Conservation (phyloP, 768 basidiomycete species). For the Cyclocybe cylindracea region DNA sequence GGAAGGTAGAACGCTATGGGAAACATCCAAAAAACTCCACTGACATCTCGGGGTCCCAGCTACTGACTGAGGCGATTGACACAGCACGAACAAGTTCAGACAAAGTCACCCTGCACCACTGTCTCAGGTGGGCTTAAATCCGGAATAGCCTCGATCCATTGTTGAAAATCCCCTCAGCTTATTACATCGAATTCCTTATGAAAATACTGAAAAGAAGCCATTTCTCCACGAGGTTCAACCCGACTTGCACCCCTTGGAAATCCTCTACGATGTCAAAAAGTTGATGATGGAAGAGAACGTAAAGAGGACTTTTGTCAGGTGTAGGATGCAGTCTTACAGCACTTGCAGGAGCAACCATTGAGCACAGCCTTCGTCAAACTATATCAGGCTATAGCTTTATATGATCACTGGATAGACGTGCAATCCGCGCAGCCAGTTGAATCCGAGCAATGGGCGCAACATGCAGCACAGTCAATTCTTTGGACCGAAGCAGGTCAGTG, state of each 20-base stretch:
- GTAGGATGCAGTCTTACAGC: neutral
- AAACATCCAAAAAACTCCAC: neutral
- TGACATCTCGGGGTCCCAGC: constrained; percentile 36
- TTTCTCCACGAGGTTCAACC: constrained; percentile 74
- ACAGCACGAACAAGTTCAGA: constrained; percentile 77
- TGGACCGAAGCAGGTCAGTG: constrained; percentile 69
- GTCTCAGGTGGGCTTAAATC: constrained; percentile 56
- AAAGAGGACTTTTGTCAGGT: constrained; percentile 2
- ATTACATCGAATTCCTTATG: constrained; percentile 67
- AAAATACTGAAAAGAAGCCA: constrained; percentile 45
- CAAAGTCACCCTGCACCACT: constrained; percentile 73
- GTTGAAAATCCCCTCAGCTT: constrained; percentile 43
- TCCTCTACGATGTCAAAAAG: constrained; percentile 77
- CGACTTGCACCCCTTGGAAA: constrained; percentile 73
- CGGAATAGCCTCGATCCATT: neutral
- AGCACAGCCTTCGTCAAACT: constrained; percentile 70
- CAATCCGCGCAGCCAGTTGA: constrained; percentile 50
- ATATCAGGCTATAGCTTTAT: constrained; percentile 63
- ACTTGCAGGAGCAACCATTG: constrained; percentile 65
- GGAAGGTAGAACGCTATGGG: constrained; percentile 45
- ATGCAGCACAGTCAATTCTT: constrained; percentile 71
- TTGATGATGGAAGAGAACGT: constrained; percentile 70
- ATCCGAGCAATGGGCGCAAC: constrained; percentile 68
- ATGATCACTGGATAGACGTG: constrained; percentile 70
- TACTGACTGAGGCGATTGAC: constrained; percentile 74